phyloP scores from a whole-genome alignment of 1,284 basidiomycete genomes.

The Hemileia vastatrix region DNA sequence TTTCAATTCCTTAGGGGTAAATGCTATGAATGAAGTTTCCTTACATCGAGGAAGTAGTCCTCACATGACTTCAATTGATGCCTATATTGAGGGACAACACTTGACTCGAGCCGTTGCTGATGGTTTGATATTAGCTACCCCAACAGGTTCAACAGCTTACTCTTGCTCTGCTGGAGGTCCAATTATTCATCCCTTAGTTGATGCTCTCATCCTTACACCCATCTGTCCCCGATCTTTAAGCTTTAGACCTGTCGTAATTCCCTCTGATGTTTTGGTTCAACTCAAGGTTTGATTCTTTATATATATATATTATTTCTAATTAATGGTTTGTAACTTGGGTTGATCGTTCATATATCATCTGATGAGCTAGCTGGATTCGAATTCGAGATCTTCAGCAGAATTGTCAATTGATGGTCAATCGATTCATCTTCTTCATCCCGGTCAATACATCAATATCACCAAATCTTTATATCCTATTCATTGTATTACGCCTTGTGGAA shows the following conservation, averaged over 20 bases:
- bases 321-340: background rate
- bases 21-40: conserved; percentile 95
- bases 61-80: conserved; percentile 86
- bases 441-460: conserved; percentile 73
- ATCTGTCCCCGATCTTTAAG: conserved; percentile 88
- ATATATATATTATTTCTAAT: background rate
- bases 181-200: conserved; percentile 86
- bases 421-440: conserved; percentile 66
- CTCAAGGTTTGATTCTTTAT: conserved; percentile 53
- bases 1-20: conserved; percentile 56
- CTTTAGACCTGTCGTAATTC: conserved; percentile 84
- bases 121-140: conserved; percentile 86
- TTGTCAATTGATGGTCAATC: conserved; percentile 86
- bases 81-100: conserved; percentile 89
- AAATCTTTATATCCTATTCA: conserved; percentile 83
- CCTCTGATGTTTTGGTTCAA: conserved; percentile 66
- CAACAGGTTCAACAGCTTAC: conserved; percentile 94
- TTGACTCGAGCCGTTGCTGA: conserved; percentile 91
- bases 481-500: conserved; percentile 55
- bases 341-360: conserved; percentile 16
- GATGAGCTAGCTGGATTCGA: conserved; percentile 61
- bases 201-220: conserved; percentile 80
- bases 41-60: conserved; percentile 83
- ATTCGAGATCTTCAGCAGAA: conserved; percentile 73
- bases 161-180: conserved; percentile 91